phyloP scores from a whole-genome alignment of 2,329 filamentous ascomycete genomes.

The Fusarium veterinarium region DNA sequence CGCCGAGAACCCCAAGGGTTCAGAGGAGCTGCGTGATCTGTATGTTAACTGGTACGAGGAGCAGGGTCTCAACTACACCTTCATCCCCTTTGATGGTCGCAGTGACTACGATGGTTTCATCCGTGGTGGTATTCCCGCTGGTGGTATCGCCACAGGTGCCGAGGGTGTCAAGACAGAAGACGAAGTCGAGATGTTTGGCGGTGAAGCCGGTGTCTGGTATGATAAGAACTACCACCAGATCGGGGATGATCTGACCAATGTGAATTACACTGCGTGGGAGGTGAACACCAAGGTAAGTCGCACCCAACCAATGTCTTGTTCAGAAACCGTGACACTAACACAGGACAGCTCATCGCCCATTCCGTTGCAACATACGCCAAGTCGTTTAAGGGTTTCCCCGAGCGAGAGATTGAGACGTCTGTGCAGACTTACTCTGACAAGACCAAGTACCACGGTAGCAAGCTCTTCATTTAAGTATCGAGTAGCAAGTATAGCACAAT shows the following conservation, averaged over 20 bases:
- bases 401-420: constrained; percentile 55
- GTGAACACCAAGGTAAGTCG: constrained; percentile 67
- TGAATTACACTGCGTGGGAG: constrained; percentile 70
- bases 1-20: constrained; percentile 75
- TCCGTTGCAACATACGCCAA: constrained; percentile 76
- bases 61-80: constrained; percentile 72
- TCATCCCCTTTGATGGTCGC: constrained; percentile 81
- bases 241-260: constrained; percentile 68
- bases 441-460: constrained; percentile 61
- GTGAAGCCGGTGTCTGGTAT: constrained; percentile 70
- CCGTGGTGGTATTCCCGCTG: constrained; percentile 75
- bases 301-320: neutral
- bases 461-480: neutral
- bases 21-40: constrained; percentile 73
- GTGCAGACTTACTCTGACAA: constrained; percentile 49
- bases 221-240: constrained; percentile 72
- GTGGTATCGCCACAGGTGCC: constrained; percentile 82
- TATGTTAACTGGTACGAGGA: constrained; percentile 75
- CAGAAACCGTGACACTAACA: constrained; percentile 27
- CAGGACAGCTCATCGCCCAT: constrained; percentile 71
- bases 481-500: neutral
- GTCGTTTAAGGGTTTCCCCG: constrained; percentile 74
- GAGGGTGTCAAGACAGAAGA: constrained; percentile 79
- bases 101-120: constrained; percentile 86
- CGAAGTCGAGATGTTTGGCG: constrained; percentile 76